phyloP scores from a whole-genome alignment of 805 yeast species.

The Candida chauliodis region DNA sequence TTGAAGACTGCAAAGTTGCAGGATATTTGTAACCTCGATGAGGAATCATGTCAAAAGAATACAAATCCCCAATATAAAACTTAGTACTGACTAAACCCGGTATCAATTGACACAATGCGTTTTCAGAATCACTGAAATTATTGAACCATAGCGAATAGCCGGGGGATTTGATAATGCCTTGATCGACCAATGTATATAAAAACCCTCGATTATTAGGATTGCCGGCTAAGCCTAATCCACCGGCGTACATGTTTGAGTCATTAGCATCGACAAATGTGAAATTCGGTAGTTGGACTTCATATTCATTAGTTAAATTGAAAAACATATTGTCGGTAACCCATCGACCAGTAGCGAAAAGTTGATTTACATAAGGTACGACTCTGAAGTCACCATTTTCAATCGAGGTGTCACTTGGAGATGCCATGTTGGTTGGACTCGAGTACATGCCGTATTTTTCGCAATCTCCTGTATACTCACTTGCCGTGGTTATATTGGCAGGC shows the following conservation, averaged over 20 bases:
- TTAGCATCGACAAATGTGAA: constrained; percentile 28
- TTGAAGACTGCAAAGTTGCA: constrained; percentile 16
- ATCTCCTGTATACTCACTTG: constrained; percentile 19
- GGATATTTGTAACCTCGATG: constrained; percentile 44
- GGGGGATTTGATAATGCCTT: constrained; percentile 22
- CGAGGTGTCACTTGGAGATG: constrained; percentile 11
- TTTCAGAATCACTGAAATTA: constrained; percentile 11
- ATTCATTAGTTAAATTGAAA: constrained; percentile 12
- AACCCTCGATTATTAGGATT: constrained; percentile 24
- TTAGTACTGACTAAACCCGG: constrained; percentile 58
- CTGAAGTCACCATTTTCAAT: constrained; percentile 15
- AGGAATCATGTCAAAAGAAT: constrained; percentile 49
- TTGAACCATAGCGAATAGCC: constrained; percentile 35
- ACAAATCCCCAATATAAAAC: constrained; percentile 45
- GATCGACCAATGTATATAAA: constrained; percentile 16
- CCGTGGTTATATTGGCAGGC: constrained; percentile 17
- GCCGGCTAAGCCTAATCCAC: constrained; percentile 37
- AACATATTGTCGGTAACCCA: constrained; percentile 22
- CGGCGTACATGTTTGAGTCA: constrained; percentile 20
- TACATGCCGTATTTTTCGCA: constrained; percentile 31
- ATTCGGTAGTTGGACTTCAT: constrained; percentile 14
- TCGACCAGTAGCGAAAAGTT: constrained; percentile 24
- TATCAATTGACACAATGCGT: constrained; percentile 35
- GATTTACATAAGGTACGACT: constrained; percentile 27
- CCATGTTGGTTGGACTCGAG: constrained; percentile 12